Evolutionary conservation across 768 basidiomycete species (phyloP).

Genomic region (Hydnomerulius pinastri): DNA sequence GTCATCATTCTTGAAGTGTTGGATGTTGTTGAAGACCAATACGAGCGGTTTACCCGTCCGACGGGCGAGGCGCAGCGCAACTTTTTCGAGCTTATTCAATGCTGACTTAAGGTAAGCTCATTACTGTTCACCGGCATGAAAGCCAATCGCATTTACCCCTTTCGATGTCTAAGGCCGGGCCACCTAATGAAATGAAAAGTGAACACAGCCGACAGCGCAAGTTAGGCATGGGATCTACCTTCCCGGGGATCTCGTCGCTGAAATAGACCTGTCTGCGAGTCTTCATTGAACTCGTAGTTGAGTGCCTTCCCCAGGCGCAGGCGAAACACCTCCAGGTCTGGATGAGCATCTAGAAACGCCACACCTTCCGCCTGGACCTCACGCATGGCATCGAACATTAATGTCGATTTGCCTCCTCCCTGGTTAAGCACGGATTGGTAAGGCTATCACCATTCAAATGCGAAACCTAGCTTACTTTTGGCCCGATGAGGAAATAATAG

Average conservation of each 20-base stretch:
- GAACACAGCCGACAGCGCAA: conserved; percentile 12
- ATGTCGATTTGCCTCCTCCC: conserved; percentile 83
- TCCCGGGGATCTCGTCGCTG: conserved; percentile 83
- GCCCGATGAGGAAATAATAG: conserved; percentile 77
- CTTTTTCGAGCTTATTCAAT: conserved; percentile 83
- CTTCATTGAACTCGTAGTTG: conserved; percentile 85
- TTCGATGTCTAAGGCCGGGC: conserved; percentile 80
- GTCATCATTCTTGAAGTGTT: conserved; percentile 75
- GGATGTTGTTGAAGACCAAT: conserved; percentile 79
- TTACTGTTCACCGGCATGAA: not conserved
- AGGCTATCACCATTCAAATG: conserved; percentile 7
- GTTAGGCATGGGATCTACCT: conserved; percentile 40
- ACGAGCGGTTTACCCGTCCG: conserved; percentile 69
- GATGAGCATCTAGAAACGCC: conserved; percentile 80
- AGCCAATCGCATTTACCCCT: conserved; percentile 49
- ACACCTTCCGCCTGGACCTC: conserved; percentile 70
- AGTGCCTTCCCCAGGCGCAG: conserved; percentile 83
- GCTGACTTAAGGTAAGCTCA: conserved; percentile 39
- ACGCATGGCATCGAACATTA: conserved; percentile 83
- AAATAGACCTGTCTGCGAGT: conserved; percentile 78
- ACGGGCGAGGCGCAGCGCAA: conserved; percentile 65
- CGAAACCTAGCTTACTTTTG: conserved; percentile 52
- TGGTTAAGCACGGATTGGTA: conserved; percentile 27
- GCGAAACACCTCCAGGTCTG: conserved; percentile 84
- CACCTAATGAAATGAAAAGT: conserved; percentile 43